Base-by-base conservation (phyloP, 345 rosid genomes). In the Eucalyptus erythrocorys region DNA sequence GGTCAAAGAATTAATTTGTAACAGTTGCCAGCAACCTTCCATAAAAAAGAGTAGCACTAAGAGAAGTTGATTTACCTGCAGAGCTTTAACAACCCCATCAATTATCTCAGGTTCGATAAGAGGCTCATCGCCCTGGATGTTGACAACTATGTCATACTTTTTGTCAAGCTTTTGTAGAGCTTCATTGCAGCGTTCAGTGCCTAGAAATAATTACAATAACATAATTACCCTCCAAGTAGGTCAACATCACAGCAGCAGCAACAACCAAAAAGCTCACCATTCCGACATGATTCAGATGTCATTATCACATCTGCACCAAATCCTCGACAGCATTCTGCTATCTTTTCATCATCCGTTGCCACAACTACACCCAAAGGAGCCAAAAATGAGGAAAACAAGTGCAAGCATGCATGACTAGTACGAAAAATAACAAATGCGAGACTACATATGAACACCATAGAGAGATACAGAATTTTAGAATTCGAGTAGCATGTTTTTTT, bases 121-220 rank as follows among this genome's bases (percentile, higher is more conserved):
- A 87, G 98, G 99, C 92, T 98, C 99, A 87, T 97, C 99, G 5
- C 99, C 99, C 91, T 98, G 99, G 91, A 98, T 98, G 89, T 98
- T 97, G 87, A 98, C 99, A 59, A 96, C 99, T 59, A 97, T 94
- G 80, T 98, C 99, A 89, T 95, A 97, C 92, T 94, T 95, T 91
- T 97, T 97, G 89, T 92, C 97, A 45, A 98, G 91, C 94, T 97
- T 96, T 89, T 94, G 94, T 79, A 97, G 94, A 14, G 99, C 99
- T 91, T 98, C 99, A n/a, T 93, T 94, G 92, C 99, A 96, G 71
- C 98, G 92, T 87, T 98, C 99, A 42, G 98, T 93, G 87, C 99
- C 99, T 97, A 90, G 16, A 55, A 47, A 47, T 47, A 50, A 85
- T 48, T 30, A 89, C 85, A 42, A 86, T 37, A 76, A 71, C 47